phyloP scores from a whole-genome alignment of 345 rosid species.

The Streptanthus diversifolius region DNA sequence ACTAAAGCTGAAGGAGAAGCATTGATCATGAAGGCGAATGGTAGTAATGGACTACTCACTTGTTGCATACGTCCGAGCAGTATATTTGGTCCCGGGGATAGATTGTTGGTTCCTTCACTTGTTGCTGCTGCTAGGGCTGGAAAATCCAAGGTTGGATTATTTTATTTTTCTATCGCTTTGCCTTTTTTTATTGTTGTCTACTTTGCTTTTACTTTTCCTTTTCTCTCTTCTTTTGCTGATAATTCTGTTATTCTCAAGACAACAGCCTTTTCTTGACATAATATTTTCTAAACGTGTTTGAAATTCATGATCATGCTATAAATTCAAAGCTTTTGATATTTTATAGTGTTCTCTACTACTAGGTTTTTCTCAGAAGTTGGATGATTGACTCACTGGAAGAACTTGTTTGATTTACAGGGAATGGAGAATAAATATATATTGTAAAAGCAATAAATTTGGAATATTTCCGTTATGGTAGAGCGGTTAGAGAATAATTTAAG shows the following conservation, averaged over 20 bases:
- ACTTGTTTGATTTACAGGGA: not conserved
- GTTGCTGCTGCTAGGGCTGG: constrained; percentile 83
- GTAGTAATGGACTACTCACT: constrained; percentile 74
- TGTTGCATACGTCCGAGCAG: constrained; percentile 94
- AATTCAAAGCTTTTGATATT: not conserved
- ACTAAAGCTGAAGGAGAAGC: constrained; percentile 93
- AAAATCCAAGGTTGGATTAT: constrained; percentile 66
- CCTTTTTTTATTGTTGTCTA: not conserved
- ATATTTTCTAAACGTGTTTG: not conserved
- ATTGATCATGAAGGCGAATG: constrained; percentile 63
- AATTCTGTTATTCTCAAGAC: not conserved
- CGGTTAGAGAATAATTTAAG: not conserved
- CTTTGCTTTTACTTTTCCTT: not conserved
- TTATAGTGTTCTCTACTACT: not conserved
- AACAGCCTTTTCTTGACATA: not conserved
- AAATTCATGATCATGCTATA: not conserved
- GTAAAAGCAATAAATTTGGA: not conserved
- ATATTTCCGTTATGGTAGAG: not conserved
- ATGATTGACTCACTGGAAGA: not conserved
- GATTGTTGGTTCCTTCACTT: constrained; percentile 79
- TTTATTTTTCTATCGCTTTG: not conserved
- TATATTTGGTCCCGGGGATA: constrained; percentile 97
- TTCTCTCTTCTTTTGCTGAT: not conserved
- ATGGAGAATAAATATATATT: not conserved
- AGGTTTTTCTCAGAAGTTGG: not conserved